Base-by-base conservation (phyloP, 345 rosid genomes). In the Nasturtium officinale region DNA sequence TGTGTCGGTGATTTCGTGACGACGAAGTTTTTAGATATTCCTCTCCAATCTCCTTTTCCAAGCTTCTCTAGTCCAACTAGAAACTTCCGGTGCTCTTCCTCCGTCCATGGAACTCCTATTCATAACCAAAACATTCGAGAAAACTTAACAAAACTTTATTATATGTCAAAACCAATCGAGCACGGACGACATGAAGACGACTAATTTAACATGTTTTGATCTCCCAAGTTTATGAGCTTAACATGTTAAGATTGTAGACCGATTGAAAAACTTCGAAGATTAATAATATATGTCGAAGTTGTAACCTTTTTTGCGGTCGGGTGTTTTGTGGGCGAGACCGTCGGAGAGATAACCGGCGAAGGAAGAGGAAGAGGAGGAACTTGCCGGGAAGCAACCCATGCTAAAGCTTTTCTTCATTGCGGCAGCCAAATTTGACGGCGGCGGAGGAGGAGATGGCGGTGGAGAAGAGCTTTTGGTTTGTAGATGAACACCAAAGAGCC, bases 11-110 rank as follows among this genome's bases (percentile, higher is more conserved):
- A 85, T 65, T 90, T 86, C 2, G 92, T 87, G 83, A 85, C 84
- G 32, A 89, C 96, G 72, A 85, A 87, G 65, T 89, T 85, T 63
- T 90, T 82, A 8, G 96, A 89, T 67, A 89, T 76, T 53, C 96
- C 92, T 73, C 91, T 83, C 96, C 96, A 89, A 73, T 89, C 90
- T 57, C 96, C 96, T 76, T 87, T 87, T 37, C 96, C 96, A 2
- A 89, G 87, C 62, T 83, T 85, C 82, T 87, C 86, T 69, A 89
- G 67, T 62, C 96, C 96, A 61, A 82, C 28, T 71, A 89, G 62
- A 77, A 89, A 89, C 18, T 77, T 65, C 38, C 80, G 83, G 74
- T 89, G 96, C 73, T 89, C 96, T 46, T 87, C 92, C 67, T 87
- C 92, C 21, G 92, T 85, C 96, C 96, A 89, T 20, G 96, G 92